Evolutionary conservation across 148 eudicot genomes (phyloP).

Genomic region (Simmondsia chinensis): DNA sequence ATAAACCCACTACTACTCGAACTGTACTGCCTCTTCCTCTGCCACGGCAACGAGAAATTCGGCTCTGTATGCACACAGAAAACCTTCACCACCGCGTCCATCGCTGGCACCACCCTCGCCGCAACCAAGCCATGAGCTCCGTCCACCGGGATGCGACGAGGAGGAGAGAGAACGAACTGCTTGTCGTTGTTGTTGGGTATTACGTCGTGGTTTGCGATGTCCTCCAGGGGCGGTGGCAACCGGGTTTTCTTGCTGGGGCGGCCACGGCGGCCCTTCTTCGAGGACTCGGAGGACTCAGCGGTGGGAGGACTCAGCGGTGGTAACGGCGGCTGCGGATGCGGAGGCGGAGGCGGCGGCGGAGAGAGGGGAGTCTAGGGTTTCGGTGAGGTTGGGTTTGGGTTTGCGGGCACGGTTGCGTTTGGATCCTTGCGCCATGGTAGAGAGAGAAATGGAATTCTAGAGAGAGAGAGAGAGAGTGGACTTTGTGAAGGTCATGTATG

Average conservation of each 20-base stretch:
- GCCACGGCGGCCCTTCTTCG: constrained; percentile 22
- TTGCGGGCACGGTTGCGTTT: constrained; percentile 43
- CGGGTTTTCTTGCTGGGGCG: constrained; percentile 22
- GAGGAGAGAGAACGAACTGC: constrained; percentile 1
- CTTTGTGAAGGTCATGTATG: too few species aligned
- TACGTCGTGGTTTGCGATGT: not conserved
- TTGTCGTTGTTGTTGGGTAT: too few species aligned
- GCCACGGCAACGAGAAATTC: constrained; percentile 91
- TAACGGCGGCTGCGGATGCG: constrained; percentile 7
- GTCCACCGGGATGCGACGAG: constrained; percentile 6
- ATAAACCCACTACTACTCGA: constrained; percentile 84
- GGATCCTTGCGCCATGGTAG: not conserved
- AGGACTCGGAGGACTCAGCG: too few species aligned
- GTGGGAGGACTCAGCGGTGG: too few species aligned
- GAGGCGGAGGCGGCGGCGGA: constrained; percentile 8
- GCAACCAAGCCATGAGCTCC: constrained; percentile 1
- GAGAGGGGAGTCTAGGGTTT: constrained; percentile 24
- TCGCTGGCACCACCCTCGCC: constrained; percentile 40
- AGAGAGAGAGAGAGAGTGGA: not conserved
- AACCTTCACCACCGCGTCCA: constrained; percentile 91
- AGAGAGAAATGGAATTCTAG: not conserved
- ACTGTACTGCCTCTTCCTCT: constrained; percentile 76
- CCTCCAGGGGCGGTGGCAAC: constrained; percentile 3
- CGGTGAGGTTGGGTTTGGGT: constrained; percentile 15
- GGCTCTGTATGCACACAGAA: constrained; percentile 83